These are phyloP conservation scores for Chaetomiaceae sp. DNA, from an alignment of 2,329 filamentous ascomycete species.

Conservation along the genomic window DNA sequence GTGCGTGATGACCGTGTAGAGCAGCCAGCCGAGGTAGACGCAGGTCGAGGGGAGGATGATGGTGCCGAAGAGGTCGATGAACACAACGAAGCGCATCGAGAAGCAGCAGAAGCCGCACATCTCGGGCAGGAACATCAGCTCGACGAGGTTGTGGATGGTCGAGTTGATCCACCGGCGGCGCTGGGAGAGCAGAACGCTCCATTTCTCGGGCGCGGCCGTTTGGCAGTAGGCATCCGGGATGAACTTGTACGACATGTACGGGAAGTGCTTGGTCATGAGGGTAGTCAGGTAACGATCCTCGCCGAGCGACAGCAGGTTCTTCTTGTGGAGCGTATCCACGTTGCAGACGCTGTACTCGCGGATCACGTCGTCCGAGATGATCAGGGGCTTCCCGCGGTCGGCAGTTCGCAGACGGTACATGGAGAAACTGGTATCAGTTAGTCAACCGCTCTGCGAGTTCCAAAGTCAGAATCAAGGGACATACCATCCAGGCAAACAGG, in stretches of 20 bases:
- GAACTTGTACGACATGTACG: slow-evolving; percentile 99
- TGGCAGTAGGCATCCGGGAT: slow-evolving; percentile 86
- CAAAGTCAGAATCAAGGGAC: no score
- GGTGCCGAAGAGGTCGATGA: slow-evolving; percentile 87
- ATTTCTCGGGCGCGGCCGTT: slow-evolving; percentile 94
- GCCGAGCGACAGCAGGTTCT: slow-evolving; percentile 92
- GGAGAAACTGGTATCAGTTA: no score
- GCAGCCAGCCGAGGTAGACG: slow-evolving; percentile 86
- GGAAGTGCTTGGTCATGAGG: slow-evolving; percentile 83
- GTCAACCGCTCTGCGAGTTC: no score
- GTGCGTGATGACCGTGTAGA: slow-evolving; percentile 51
- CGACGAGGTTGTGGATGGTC: slow-evolving; percentile 94
- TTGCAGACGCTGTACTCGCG: slow-evolving; percentile 86
- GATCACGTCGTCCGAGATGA: slow-evolving; percentile 88
- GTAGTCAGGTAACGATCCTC: slow-evolving; percentile 98
- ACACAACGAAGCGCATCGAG: slow-evolving; percentile 97
- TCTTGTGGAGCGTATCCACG: slow-evolving; percentile 97
- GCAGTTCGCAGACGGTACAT: slow-evolving; percentile 97
- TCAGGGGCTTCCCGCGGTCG: slow-evolving; percentile 90
- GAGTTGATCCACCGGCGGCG: slow-evolving; percentile 99
- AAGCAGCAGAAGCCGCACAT: slow-evolving; percentile 99
- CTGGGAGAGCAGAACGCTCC: slow-evolving; percentile 92
- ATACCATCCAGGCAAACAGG: slow-evolving; percentile 96
- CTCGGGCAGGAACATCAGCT: slow-evolving; percentile 86
- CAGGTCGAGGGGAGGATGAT: slow-evolving; percentile 87